A percentile compares a stretch with the other conserved stretches of the same genome.
Evolutionary conservation across 345 rosid genomes (phyloP).

Genomic region (Acer saccharum): DNA sequence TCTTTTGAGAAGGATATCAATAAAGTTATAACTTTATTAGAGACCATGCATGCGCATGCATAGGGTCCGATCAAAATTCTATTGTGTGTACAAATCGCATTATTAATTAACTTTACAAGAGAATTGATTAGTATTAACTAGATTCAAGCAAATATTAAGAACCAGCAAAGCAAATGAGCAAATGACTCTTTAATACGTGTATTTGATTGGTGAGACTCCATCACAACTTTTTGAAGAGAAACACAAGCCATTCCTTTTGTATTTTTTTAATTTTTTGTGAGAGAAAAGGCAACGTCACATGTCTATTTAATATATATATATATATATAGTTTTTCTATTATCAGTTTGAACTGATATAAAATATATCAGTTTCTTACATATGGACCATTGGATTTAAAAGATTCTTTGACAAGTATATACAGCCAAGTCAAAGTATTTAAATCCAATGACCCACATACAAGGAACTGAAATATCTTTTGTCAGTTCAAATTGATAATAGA

Average conservation of each 20-base stretch:
- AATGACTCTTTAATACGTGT: no score
- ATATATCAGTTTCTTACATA: no score
- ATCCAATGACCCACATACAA: no score
- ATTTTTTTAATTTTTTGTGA: background rate
- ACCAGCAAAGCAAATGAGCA: background rate
- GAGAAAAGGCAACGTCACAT: slow-evolving; percentile 19
- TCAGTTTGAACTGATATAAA: no score
- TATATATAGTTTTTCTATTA: no score
- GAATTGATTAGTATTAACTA: background rate
- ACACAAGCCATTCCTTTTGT: slow-evolving; percentile 27
- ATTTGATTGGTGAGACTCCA: background rate
- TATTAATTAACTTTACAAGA: background rate
- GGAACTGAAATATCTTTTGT: no score
- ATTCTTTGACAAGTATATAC: no score
- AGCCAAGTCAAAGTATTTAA: no score
- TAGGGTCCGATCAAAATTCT: background rate
- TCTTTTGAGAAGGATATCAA: background rate
- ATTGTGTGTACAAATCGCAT: background rate
- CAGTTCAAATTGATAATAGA: no score
- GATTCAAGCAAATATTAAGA: background rate
- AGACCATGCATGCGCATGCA: background rate
- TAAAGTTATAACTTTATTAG: background rate
- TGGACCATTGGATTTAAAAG: no score
- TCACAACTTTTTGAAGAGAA: background rate
- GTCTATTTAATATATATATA: background rate